A percentile compares a stretch with the other conserved stretches of the same genome.
These are phyloP conservation scores for Penicillium coffeae DNA, from an alignment of 495 filamentous ascomycete genomes.

Conservation along the genomic window DNA sequence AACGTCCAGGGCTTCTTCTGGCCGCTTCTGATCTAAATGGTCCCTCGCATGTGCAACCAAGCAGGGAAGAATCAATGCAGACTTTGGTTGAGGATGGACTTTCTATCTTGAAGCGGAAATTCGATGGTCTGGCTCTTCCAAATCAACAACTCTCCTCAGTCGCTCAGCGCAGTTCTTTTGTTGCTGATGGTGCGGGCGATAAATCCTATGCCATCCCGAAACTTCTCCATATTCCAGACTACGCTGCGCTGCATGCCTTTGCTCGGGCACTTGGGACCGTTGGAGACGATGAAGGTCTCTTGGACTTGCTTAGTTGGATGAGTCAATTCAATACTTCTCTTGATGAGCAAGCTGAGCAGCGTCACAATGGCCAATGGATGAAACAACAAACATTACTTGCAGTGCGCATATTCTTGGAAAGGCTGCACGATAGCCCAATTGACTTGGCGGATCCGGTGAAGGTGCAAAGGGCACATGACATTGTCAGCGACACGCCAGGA, in stretches of 20 bases:
- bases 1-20: slow-evolving; percentile 19
- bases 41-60: neutral
- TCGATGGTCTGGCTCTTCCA: slow-evolving; percentile 36
- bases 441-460: slow-evolving; percentile 1
- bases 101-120: slow-evolving; percentile 30
- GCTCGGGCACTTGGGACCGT: slow-evolving; percentile 48
- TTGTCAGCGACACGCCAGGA: slow-evolving; percentile 39
- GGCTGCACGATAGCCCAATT: slow-evolving; percentile 10
- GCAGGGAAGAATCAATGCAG: slow-evolving; percentile 17
- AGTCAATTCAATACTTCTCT: slow-evolving; percentile 33
- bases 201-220: slow-evolving; percentile 24
- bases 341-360: slow-evolving; percentile 35
- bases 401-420: slow-evolving; percentile 51
- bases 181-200: slow-evolving; percentile 7
- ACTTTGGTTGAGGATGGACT: slow-evolving; percentile 32
- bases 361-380: slow-evolving; percentile 38
- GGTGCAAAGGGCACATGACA: slow-evolving; percentile 38
- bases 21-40: slow-evolving; percentile 15
- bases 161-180: slow-evolving; percentile 19
- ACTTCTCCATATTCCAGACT: slow-evolving; percentile 39
- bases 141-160: slow-evolving; percentile 20
- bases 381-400: slow-evolving; percentile 50
- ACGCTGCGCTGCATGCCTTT: slow-evolving; percentile 49
- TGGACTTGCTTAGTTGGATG: slow-evolving; percentile 54
- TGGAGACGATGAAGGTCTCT: slow-evolving; percentile 47